Base-by-base conservation (phyloP, 2,329 filamentous ascomycete species). In the Sporothrix humicola region DNA sequence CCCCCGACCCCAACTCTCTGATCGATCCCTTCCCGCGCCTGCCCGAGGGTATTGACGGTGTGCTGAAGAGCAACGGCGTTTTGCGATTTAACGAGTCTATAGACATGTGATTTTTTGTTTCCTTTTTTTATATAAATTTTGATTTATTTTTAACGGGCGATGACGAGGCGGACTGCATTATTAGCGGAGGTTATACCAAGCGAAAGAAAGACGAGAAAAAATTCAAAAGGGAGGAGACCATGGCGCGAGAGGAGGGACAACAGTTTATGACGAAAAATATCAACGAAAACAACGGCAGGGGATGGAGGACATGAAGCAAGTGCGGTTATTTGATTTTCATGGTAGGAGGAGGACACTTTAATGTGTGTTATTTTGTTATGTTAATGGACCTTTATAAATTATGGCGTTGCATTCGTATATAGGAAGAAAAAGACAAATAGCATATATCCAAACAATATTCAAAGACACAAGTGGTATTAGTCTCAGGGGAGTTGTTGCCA, bases 61-160 rank as follows among this genome's bases (percentile, higher is more conserved):
- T 97, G 75, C 84, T 98, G 80, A 94, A 91, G 83, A 89, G 88
- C 68, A 94, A 97, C 80, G 96, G 95, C 12, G 92, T 98, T 76
- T 83, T 99, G 81, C 88, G 93, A 77, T 99, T 99, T 82, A 97
- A 95, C 81, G 95, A 98, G 82, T 94, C 92, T 76, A 94, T 98
- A 85, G 92, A 95, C 79, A 86, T 89, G 81, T 89, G 84, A 72
- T n/a, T 31, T 46, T 56, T 26, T 37, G 20, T 31, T n/a, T 31
- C 26, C 3, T n/a, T 70, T 73, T 71, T 26, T 7, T n/a, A 50
- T 65, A 15, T 48, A 44, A 13, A 31, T 50, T 56, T 71, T 52
- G 20, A 46, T 5, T 37, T 50, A 6, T 10, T 37, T 37, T 7
- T 6, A 37, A 37, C 7, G 31, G 4, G 50, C 12, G 42, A 44